These are phyloP conservation scores for Macrophomina pseudophaseolina DNA, from an alignment of 2,329 filamentous ascomycete species.

Conservation along the genomic window DNA sequence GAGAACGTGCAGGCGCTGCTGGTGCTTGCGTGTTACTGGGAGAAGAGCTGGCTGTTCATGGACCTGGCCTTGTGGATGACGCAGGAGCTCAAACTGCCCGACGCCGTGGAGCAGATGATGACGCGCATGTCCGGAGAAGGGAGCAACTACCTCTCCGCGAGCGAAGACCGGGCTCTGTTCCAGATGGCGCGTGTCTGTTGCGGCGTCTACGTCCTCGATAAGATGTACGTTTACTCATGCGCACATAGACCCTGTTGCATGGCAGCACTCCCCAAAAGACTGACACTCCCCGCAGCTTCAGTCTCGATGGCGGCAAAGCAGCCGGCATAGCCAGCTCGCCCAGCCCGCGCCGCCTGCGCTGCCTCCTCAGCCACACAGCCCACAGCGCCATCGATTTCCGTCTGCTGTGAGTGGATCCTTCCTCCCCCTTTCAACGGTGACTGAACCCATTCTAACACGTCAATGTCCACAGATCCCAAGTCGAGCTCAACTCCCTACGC, in stretches of 20 bases:
- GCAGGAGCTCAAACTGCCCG: conserved; percentile 52
- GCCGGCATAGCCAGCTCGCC: conserved; percentile 45
- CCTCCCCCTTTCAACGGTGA: neutral
- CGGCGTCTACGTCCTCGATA: conserved; percentile 58
- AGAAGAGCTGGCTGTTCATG: conserved; percentile 57
- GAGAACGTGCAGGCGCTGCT: conserved; percentile 60
- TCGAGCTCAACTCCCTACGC: conserved; percentile 54
- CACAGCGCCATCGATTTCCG: conserved; percentile 57
- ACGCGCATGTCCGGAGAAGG: conserved; percentile 35
- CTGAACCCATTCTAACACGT: no score
- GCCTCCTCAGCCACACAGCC: conserved; percentile 50
- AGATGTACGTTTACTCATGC: conserved; percentile 38
- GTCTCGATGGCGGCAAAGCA: conserved; percentile 52
- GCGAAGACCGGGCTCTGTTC: conserved; percentile 42
- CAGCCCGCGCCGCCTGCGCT: conserved; percentile 51
- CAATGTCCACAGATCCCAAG: conserved; percentile 46
- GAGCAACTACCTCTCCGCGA: conserved; percentile 14
- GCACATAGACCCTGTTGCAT: no score
- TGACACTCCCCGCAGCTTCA: conserved; percentile 42
- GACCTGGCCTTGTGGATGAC: conserved; percentile 59
- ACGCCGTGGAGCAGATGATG: conserved; percentile 48
- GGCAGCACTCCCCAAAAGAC: neutral
- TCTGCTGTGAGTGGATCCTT: conserved; percentile 42
- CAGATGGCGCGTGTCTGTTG: conserved; percentile 55
- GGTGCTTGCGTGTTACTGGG: conserved; percentile 58